Base-by-base conservation (phyloP, 495 filamentous ascomycete species). In the Penicillium odoratum region DNA sequence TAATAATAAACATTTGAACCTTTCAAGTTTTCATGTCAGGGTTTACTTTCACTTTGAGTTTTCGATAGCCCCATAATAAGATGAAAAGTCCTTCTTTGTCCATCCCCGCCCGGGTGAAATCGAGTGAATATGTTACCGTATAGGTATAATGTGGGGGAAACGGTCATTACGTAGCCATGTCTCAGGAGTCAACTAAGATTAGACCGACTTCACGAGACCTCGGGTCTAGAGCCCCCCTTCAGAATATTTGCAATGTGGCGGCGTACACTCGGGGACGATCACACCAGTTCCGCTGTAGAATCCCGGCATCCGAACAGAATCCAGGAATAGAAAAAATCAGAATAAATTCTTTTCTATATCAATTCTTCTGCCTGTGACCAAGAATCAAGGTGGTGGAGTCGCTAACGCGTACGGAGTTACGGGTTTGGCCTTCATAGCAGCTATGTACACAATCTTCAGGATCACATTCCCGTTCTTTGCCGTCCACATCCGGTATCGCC, bases 401-500 rank as follows among this genome's bases (percentile, higher is more conserved):
- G 55, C 21, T 48, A 53, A 66, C 60, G 63, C 60, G 60, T 48
- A 29, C 29, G 21, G 21, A 21, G 21, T 21, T 21, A 21, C 21
- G 21, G 21, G 21, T 21, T 42, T 28, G 21, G 28, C 29, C 16
- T 51, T 38, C 33, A 18, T 11, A 38, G 16, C 31, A 42, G 18
- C 54, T 30, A n/a, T n/a, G n/a, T n/a, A 51, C 29, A 30, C 33
- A 38, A 26, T 33, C 28, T 10, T 16, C 28, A 36, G 46, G 57
- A 58, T 63, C 58, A 64, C 61, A 61, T 60, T 64, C 52, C 64
- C 62, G 51, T 33, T 29, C 47, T 21, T 1, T 44, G 18, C 59
- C 55, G 60, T 67, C 56, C 45, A 31, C 53, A 61, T 67, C 64
- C 61, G 64, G 63, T 60, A 61, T 62, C 29, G 51, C 60, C 55